Conservation (phyloP, 768 basidiomycete genomes). For the Nevesoporus exiguus region DNA sequence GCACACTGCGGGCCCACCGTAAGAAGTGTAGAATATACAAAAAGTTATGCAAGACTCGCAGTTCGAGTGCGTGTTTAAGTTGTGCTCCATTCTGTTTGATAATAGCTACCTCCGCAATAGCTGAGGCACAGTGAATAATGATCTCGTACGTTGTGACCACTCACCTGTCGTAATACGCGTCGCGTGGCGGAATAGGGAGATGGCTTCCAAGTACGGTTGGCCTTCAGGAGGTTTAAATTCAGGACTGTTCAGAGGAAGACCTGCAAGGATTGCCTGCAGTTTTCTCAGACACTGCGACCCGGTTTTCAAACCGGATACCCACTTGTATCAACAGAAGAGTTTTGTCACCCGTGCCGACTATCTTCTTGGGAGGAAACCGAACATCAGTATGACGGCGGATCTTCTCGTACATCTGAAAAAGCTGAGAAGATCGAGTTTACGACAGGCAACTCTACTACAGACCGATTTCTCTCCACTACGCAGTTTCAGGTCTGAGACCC, state of each 20-base stretch:
- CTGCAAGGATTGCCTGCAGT: conserved; percentile 63
- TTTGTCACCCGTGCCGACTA: conserved; percentile 73
- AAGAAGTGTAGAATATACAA: background rate
- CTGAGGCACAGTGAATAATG: conserved; percentile 37
- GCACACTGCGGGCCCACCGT: conserved; percentile 44
- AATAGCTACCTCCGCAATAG: conserved; percentile 73
- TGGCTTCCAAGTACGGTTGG: conserved; percentile 67
- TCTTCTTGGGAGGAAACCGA: conserved; percentile 68
- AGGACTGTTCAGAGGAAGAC: conserved; percentile 61
- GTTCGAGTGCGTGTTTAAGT: conserved; percentile 69
- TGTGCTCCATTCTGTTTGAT: conserved; percentile 62
- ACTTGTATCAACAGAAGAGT: conserved; percentile 80
- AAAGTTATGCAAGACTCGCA: conserved; percentile 42
- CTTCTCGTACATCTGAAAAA: conserved; percentile 54
- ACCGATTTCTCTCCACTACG: conserved; percentile 77
- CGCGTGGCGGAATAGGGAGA: conserved; percentile 71
- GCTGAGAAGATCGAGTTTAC: background rate
- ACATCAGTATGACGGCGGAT: conserved; percentile 73
- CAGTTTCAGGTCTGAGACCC: conserved; percentile 65
- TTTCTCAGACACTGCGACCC: conserved; percentile 3
- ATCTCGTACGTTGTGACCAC: background rate
- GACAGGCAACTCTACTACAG: background rate
- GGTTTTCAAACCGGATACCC: conserved; percentile 2
- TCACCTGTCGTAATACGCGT: conserved; percentile 73
- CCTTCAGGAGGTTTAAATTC: conserved; percentile 73